Conservation (phyloP, 768 basidiomycete genomes). For the Leccinum boreale region DNA sequence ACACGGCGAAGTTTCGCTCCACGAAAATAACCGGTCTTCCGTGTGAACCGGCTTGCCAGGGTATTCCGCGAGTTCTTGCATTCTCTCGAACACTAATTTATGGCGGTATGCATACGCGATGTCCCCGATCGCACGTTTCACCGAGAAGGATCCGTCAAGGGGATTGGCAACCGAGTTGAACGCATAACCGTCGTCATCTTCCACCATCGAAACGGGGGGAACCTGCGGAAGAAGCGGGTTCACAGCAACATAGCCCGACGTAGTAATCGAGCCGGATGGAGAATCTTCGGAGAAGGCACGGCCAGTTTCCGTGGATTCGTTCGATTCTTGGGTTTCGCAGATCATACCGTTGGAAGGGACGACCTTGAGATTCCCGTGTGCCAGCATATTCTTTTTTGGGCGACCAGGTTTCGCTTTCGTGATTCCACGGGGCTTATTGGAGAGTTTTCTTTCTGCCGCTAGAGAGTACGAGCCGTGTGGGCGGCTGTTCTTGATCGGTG, state of each 20-base stretch:
- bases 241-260: conserved; percentile 16
- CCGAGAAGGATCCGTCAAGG: conserved; percentile 27
- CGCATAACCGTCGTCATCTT: conserved; percentile 1
- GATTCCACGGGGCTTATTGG: conserved; percentile 25
- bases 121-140: conserved; percentile 28
- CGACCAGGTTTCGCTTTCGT: conserved; percentile 31
- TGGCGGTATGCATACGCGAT: conserved; percentile 27
- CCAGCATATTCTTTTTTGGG: conserved; percentile 21
- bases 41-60: conserved; percentile 8
- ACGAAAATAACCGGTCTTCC: conserved; percentile 9
- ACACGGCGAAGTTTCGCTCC: conserved; percentile 20
- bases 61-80: conserved; percentile 22
- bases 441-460: conserved; percentile 12
- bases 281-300: conserved; percentile 7
- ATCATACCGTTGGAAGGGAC: background rate
- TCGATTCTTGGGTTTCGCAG: conserved; percentile 11
- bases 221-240: conserved; percentile 26
- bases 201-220: background rate
- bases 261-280: conserved; percentile 4
- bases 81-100: conserved; percentile 25
- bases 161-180: conserved; percentile 21
- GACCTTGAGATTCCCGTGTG: conserved; percentile 5
- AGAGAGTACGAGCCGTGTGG: conserved; percentile 19
- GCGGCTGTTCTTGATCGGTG: conserved; percentile 15
- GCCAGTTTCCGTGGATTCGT: conserved; percentile 3